Evolutionary conservation across 306 rosid species (phyloP).

Genomic region (Sicyos edulis): DNA sequence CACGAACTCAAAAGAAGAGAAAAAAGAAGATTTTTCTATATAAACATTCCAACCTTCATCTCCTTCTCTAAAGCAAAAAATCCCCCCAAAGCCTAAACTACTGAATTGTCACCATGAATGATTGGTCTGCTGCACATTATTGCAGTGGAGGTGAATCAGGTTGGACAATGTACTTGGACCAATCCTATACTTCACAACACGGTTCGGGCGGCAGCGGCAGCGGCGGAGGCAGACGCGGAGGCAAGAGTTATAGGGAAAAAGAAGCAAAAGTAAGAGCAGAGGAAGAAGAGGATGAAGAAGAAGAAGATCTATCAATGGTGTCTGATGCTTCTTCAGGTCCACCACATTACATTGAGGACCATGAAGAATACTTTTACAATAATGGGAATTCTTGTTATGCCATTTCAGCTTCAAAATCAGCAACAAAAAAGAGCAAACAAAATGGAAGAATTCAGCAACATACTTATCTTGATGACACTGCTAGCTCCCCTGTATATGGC

Average conservation of each 20-base stretch:
- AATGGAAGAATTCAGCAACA: conserved; percentile 35
- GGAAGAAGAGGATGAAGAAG: conserved; percentile 20
- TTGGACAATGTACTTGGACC: conserved; percentile 81
- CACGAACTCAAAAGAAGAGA: too few relatives aligned
- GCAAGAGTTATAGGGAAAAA: conserved; percentile 16
- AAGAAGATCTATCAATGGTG: conserved; percentile 57
- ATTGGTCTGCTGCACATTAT: conserved; percentile 44
- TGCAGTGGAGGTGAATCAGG: conserved; percentile 80
- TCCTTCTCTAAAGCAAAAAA: too few relatives aligned
- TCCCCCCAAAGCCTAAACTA: too few relatives aligned
- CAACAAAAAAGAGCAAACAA: conserved; percentile 38
- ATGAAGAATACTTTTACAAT: conserved; percentile 30
- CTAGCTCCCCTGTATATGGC: conserved; percentile 59
- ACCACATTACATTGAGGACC: conserved; percentile 31
- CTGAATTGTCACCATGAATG: conserved; percentile 11
- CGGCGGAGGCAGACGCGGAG: background rate
- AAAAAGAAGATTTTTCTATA: background rate
- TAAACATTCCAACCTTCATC: background rate
- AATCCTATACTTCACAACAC: conserved; percentile 41
- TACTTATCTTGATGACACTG: conserved; percentile 79
- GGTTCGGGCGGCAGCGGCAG: background rate
- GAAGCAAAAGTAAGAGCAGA: conserved; percentile 17
- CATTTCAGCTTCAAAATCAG: conserved; percentile 26
- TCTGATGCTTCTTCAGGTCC: conserved; percentile 80
- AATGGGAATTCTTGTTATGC: conserved; percentile 30